Percentiles rank a stretch among this genome's conserved stretches.
These are phyloP conservation scores for Tulasnella sp. DNA, from an alignment of 768 basidiomycete genomes.

Conservation along the genomic window DNA sequence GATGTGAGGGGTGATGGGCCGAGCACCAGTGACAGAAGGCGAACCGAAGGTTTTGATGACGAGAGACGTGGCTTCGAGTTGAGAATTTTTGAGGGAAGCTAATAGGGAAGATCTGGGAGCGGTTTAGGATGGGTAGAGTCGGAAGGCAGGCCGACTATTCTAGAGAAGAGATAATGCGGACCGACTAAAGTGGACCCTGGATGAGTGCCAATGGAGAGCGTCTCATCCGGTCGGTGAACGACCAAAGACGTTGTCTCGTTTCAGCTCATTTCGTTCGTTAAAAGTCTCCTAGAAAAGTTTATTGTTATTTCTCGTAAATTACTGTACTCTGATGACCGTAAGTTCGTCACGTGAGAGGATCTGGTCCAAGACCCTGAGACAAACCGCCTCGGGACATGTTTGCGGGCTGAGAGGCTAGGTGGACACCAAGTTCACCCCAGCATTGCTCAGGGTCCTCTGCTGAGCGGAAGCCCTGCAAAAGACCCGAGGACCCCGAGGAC, in stretches of 20 bases:
- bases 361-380: no score
- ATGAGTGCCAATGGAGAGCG: not conserved
- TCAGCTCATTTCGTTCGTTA: not conserved
- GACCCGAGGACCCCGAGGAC: no score
- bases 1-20: not conserved
- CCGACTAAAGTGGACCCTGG: not conserved
- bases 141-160: not conserved
- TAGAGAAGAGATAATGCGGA: not conserved
- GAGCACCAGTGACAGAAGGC: not conserved
- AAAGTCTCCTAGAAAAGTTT: not conserved
- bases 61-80: not conserved
- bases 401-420: no score
- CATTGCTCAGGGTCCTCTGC: no score
- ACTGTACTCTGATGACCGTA: no score
- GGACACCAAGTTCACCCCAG: no score
- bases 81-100: not conserved
- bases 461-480: no score
- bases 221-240: not conserved
- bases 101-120: not conserved
- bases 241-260: not conserved
- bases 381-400: no score
- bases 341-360: no score
- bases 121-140: not conserved
- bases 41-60: not conserved
- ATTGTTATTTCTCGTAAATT: not conserved